These are phyloP conservation scores for Hymenoscyphus occultus DNA, from an alignment of 2,329 filamentous ascomycete species.

Conservation along the genomic window DNA sequence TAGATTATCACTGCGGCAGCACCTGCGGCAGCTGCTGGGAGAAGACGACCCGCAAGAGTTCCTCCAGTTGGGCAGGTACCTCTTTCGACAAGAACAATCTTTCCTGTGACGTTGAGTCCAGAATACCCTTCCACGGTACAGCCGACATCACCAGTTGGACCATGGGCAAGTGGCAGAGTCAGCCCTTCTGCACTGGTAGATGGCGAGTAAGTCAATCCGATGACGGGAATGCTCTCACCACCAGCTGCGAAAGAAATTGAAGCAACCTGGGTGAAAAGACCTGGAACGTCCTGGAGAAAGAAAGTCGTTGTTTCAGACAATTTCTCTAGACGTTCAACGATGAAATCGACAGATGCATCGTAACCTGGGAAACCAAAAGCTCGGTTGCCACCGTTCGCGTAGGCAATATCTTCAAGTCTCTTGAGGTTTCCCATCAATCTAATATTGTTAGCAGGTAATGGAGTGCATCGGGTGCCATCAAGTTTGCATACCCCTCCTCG, in stretches of 20 bases:
- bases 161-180: slow-evolving; percentile 16
- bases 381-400: slow-evolving; percentile 16
- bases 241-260: slow-evolving; percentile 16
- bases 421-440: slow-evolving; percentile 20
- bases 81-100: slow-evolving; percentile 52
- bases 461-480: not conserved
- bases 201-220: slow-evolving; percentile 19
- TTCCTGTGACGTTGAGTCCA: slow-evolving; percentile 36
- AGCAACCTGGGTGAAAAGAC: slow-evolving; percentile 14
- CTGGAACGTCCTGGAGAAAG: slow-evolving; percentile 17
- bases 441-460: slow-evolving; percentile 3
- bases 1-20: slow-evolving; percentile 51
- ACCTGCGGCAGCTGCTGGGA: slow-evolving; percentile 50
- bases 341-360: slow-evolving; percentile 16
- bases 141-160: slow-evolving; percentile 14
- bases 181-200: slow-evolving; percentile 34
- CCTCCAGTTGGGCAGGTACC: slow-evolving; percentile 53
- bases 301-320: slow-evolving; percentile 13
- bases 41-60: slow-evolving; percentile 45
- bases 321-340: slow-evolving; percentile 14
- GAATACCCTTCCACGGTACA: slow-evolving; percentile 17
- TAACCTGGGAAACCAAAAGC: slow-evolving; percentile 21
- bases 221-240: slow-evolving; percentile 14
- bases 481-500: slow-evolving; percentile 12
- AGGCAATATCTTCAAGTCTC: slow-evolving; percentile 18